phyloP scores from a whole-genome alignment of 441 rosid genomes.

The Populus hybrid region DNA sequence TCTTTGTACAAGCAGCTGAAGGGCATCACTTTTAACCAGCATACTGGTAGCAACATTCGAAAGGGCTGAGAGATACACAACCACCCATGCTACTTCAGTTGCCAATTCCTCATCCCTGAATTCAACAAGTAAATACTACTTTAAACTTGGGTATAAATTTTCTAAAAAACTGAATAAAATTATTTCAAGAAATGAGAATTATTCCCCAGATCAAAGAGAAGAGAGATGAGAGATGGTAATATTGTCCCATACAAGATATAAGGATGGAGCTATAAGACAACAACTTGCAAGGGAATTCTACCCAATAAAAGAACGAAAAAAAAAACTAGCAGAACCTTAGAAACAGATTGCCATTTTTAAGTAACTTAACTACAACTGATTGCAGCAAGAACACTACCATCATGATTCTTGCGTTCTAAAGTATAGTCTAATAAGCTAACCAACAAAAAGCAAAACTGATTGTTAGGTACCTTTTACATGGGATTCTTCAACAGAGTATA shows the following conservation, averaged over 20 bases:
- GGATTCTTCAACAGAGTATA: not conserved
- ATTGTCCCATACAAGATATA: not conserved
- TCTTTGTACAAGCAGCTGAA: slow-evolving; percentile 76
- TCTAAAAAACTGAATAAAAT: slow-evolving; percentile 57
- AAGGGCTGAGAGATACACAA: slow-evolving; percentile 96
- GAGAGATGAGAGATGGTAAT: not conserved
- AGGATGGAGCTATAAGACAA: not conserved
- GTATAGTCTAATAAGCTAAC: not conserved
- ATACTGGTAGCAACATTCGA: slow-evolving; percentile 73
- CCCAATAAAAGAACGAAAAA: not conserved
- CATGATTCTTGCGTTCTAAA: not conserved
- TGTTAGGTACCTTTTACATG: not conserved
- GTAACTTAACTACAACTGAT: not conserved
- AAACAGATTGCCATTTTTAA: not conserved
- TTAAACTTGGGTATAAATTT: not conserved
- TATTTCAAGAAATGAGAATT: slow-evolving; percentile 82
- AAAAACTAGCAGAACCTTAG: not conserved
- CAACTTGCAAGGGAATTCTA: slow-evolving; percentile 3
- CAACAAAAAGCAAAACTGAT: not conserved
- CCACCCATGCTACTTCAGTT: slow-evolving; percentile 94
- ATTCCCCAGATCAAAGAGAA: not conserved
- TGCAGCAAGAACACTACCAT: not conserved
- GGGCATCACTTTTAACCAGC: slow-evolving; percentile 70
- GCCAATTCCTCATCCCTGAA: slow-evolving; percentile 88
- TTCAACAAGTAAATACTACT: slow-evolving; percentile 12